Base-by-base conservation (phyloP, 441 rosid species). In the Macaranga tanarius region DNA sequence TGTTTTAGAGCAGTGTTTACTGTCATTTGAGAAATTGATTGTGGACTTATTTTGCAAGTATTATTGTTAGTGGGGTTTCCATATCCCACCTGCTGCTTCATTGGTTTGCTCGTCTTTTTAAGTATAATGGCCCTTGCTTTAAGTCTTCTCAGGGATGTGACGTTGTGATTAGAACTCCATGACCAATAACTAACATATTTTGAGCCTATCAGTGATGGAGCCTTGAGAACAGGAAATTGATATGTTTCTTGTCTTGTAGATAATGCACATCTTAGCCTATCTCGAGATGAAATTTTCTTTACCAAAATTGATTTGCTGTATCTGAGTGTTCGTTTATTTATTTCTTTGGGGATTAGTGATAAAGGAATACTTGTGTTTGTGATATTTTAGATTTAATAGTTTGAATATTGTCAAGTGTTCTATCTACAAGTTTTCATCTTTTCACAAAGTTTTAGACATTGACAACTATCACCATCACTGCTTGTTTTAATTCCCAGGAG, bases 51-150 rank as follows among this genome's bases (percentile, higher is more conserved):
- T 58, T 76, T 69, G 19, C 59, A 50, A 62, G 62, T 63, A 62
- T 60, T 66, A 68, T 38, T 7, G 22, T 62, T 72, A 72, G 81
- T 76, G 79, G 82, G 77, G 71, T 71, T 72, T 74, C 77, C 67
- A 71, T 66, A 69, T 57, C 19, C 75, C 62, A 65, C 76, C 72
- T 28, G 75, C 51, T 58, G 61, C 48, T 70, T 63, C 25, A 42
- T 28, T 23, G 75, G 50, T 67, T 73, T 45, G 59, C 62, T 73
- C 61, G 13, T 81, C 82, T 75, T 83, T 76, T 69, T 81, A 60
- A 62, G 72, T 74, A 73, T 79, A 51, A 51, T 70, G 81, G 72
- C 50, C 59, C 51, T 71, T 60, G 62, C 76, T 75, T 75, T 65
- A 70, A 60, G 72, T 76, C 80, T 72, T 77, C 75, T 67, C 68